These are phyloP conservation scores for Ogataea nonfermentans DNA, from an alignment of 805 yeast genomes.

Conservation along the genomic window DNA sequence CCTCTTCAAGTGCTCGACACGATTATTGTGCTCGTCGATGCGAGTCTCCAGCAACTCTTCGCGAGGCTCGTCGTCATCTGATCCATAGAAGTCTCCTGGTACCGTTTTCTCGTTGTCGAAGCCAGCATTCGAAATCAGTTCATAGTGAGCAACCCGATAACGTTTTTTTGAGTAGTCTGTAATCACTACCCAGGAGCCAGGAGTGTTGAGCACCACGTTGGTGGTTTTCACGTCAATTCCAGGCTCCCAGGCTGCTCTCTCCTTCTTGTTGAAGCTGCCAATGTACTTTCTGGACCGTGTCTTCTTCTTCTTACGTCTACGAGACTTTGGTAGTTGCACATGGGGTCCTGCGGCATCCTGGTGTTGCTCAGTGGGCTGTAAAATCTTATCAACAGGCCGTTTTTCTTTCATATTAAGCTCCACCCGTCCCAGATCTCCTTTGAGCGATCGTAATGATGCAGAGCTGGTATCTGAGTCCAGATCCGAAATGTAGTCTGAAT, in stretches of 20 bases:
- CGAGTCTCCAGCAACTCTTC: slow-evolving; percentile 10
- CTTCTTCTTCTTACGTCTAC: slow-evolving; percentile 7
- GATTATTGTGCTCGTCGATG: slow-evolving; percentile 10
- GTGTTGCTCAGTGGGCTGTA: slow-evolving; percentile 8
- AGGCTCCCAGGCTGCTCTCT: slow-evolving; percentile 56
- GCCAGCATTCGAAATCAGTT: slow-evolving; percentile 33
- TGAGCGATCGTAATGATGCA: slow-evolving; percentile 1
- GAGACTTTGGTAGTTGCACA: neutral
- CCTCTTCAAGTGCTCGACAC: slow-evolving; percentile 18
- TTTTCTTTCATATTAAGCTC: neutral
- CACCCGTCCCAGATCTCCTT: neutral
- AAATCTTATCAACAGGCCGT: neutral
- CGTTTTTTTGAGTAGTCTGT: slow-evolving; percentile 48
- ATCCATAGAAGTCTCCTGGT: slow-evolving; percentile 8
- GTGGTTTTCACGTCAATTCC: slow-evolving; percentile 54
- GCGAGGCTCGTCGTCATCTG: slow-evolving; percentile 12
- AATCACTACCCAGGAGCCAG: slow-evolving; percentile 53
- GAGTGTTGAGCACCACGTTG: slow-evolving; percentile 46
- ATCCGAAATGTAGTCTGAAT: slow-evolving; percentile 29
- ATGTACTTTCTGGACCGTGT: slow-evolving; percentile 31
- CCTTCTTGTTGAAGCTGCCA: slow-evolving; percentile 39
- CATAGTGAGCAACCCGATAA: slow-evolving; percentile 44
- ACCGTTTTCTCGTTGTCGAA: slow-evolving; percentile 18
- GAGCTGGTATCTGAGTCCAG: neutral
- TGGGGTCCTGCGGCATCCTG: slow-evolving; percentile 5